Percentiles rank a stretch among this genome's conserved stretches.
Conservation (phyloP, 1,284 basidiomycete species). For the Malassezia slooffiae region DNA sequence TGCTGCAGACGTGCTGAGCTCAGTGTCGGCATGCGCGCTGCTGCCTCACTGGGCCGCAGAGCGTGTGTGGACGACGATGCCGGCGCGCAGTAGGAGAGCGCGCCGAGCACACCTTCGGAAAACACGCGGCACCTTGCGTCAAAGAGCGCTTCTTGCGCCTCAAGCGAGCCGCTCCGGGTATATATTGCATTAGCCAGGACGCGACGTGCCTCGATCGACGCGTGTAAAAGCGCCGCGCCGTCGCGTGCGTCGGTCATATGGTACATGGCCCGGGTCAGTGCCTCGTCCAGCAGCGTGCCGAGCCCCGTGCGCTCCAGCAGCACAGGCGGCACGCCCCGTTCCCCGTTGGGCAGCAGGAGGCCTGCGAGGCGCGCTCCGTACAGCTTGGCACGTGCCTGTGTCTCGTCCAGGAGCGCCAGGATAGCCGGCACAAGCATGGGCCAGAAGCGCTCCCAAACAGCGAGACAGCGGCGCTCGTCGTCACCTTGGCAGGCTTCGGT, state of each 20-base stretch:
- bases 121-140: slow-evolving; percentile 1
- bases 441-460: slow-evolving; percentile 9
- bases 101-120: slow-evolving; percentile 6
- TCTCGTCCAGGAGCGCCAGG: slow-evolving; percentile 11
- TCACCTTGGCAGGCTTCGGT: too few species aligned
- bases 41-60: background rate
- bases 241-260: slow-evolving; percentile 5
- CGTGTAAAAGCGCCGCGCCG: slow-evolving; percentile 1
- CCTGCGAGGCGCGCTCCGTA: slow-evolving; percentile 1
- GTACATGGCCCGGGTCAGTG: slow-evolving; percentile 4
- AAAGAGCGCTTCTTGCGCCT: background rate
- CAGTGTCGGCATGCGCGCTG: background rate
- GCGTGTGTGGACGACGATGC: slow-evolving; percentile 6
- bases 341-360: background rate
- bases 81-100: slow-evolving; percentile 14
- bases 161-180: too few species aligned
- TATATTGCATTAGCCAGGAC: background rate
- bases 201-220: background rate
- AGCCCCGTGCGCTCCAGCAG: slow-evolving; percentile 11
- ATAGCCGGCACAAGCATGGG: slow-evolving; percentile 8
- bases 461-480: background rate
- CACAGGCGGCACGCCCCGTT: background rate
- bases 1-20: slow-evolving; percentile 11
- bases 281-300: slow-evolving; percentile 2
- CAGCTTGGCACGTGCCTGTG: slow-evolving; percentile 2